Conservation (phyloP, 306 rosid genomes). For the Cucurbita moschata region DNA sequence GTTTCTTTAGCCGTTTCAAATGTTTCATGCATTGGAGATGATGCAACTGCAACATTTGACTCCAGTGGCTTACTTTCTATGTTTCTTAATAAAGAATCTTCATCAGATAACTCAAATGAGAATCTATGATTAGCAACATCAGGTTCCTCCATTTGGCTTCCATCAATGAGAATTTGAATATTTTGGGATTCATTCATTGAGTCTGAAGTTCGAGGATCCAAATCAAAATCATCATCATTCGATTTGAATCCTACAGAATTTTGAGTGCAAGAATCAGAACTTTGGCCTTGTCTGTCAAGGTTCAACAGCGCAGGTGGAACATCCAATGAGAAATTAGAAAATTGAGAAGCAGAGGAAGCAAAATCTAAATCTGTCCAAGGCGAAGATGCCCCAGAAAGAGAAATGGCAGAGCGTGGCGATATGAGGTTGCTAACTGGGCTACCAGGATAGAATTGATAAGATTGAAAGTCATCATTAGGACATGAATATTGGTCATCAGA, state of each 20-base stretch:
- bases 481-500: slow-evolving; percentile 42
- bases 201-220: slow-evolving; percentile 14
- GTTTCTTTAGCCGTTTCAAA: not conserved
- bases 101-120: slow-evolving; percentile 27
- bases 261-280: slow-evolving; percentile 31
- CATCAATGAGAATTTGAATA: not conserved
- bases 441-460: slow-evolving; percentile 88
- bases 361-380: slow-evolving; percentile 65
- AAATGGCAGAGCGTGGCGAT: slow-evolving; percentile 80
- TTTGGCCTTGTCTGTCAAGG: slow-evolving; percentile 35
- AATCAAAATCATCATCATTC: slow-evolving; percentile 11
- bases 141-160: not conserved
- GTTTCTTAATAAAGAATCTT: slow-evolving; percentile 13
- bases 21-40: slow-evolving; percentile 8
- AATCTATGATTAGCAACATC: slow-evolving; percentile 16
- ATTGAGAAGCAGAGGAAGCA: slow-evolving; percentile 17
- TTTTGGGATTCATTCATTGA: slow-evolving; percentile 5
- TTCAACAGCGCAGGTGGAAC: slow-evolving; percentile 55
- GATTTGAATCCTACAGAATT: not conserved
- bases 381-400: slow-evolving; percentile 70
- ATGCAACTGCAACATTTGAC: slow-evolving; percentile 21
- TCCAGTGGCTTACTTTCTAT: slow-evolving; percentile 22
- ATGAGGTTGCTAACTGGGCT: slow-evolving; percentile 84
- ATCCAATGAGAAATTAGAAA: slow-evolving; percentile 38
- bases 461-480: slow-evolving; percentile 64